phyloP scores from a whole-genome alignment of 208 protist genomes.

The Trichomonas vaginalis region DNA sequence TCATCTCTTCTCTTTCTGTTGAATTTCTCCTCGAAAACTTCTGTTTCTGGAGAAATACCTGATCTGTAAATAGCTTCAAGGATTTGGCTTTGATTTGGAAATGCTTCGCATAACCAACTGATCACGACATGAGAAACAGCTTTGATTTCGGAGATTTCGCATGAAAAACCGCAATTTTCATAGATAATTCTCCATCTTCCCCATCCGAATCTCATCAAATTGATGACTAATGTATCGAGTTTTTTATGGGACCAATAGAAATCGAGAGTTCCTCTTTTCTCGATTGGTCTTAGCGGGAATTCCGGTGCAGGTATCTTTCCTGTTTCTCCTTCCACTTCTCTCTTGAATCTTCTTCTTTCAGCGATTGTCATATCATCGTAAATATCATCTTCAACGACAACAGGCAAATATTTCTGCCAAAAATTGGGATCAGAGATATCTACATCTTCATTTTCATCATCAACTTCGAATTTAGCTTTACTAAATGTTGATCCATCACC shows the following conservation, averaged over 20 bases:
- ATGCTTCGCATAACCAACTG: neutral
- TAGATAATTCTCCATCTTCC: neutral
- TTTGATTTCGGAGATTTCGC: neutral
- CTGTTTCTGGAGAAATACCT: neutral
- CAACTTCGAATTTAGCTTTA: neutral
- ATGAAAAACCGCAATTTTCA: neutral
- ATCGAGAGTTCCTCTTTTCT: neutral
- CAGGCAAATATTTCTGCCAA: constrained; percentile 13
- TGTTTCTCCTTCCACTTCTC: neutral
- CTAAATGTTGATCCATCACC: neutral
- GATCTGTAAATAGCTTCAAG: neutral
- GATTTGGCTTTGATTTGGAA: neutral
- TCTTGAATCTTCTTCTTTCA: neutral
- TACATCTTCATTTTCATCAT: neutral
- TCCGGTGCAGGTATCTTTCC: neutral
- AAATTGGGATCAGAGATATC: constrained; percentile 20
- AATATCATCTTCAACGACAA: constrained; percentile 2
- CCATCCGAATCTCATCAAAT: neutral
- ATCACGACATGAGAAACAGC: neutral
- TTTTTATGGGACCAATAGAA: neutral
- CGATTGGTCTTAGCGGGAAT: neutral
- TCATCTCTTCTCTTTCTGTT: neutral
- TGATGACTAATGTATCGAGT: neutral
- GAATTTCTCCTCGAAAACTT: neutral
- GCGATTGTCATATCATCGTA: neutral